Conservation (phyloP, 2,329 filamentous ascomycete genomes). For the Lasiodiplodia gonubiensis region DNA sequence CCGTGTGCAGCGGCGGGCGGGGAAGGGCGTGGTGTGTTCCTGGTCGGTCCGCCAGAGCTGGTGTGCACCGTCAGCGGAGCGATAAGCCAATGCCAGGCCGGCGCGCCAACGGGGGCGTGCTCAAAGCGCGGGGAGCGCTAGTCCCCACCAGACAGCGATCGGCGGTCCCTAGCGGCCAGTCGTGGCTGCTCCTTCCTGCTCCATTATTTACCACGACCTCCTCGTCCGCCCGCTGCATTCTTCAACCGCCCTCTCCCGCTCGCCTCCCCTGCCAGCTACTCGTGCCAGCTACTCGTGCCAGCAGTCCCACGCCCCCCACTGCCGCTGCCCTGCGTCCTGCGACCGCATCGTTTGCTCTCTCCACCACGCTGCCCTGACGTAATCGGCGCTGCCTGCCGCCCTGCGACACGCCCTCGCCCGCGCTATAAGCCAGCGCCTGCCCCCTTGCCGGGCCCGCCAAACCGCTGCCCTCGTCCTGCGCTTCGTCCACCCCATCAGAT, state of each 20-base stretch:
- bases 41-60: slow-evolving; percentile 1
- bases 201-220: slow-evolving; percentile 12
- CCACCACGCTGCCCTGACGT: slow-evolving; percentile 22
- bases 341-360: not conserved
- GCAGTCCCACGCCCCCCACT: not conserved
- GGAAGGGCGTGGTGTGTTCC: slow-evolving; percentile 7
- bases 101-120: slow-evolving; percentile 6
- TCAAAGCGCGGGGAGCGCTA: slow-evolving; percentile 26
- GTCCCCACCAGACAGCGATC: not conserved
- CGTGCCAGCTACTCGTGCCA: not conserved
- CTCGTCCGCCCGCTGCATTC: slow-evolving; percentile 10
- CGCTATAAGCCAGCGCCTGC: slow-evolving; percentile 7
- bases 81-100: slow-evolving; percentile 17
- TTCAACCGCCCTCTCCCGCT: slow-evolving; percentile 5
- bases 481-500: slow-evolving; percentile 35
- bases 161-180: slow-evolving; percentile 10
- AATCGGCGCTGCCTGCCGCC: slow-evolving; percentile 12
- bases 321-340: not conserved
- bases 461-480: slow-evolving; percentile 30
- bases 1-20: slow-evolving; percentile 3
- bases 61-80: slow-evolving; percentile 19
- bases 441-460: slow-evolving; percentile 10
- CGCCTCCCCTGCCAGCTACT: not conserved
- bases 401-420: slow-evolving; percentile 1
- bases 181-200: slow-evolving; percentile 20